Evolutionary conservation across 2,329 filamentous ascomycete species (phyloP).

Genomic region (Didymella keratinophila): DNA sequence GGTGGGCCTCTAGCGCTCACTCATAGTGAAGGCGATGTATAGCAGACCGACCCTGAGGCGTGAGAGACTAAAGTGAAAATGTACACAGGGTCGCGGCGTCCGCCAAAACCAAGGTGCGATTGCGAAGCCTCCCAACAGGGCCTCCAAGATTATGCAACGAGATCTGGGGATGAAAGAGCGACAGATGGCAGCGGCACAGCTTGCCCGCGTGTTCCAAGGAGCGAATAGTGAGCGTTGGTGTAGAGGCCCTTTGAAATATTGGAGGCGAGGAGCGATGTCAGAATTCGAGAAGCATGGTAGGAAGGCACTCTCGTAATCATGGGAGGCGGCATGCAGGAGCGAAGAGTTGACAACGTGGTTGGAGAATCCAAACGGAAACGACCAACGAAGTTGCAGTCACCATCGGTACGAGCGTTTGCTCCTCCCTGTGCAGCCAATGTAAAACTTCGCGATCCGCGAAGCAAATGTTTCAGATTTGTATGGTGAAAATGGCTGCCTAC

Average conservation of each 20-base stretch:
- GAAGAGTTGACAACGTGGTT: not conserved
- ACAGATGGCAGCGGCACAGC: not conserved
- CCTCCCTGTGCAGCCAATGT: not conserved
- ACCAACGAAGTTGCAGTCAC: conserved; percentile 6
- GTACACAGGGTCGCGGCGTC: not conserved
- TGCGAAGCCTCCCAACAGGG: not conserved
- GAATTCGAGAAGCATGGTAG: not conserved
- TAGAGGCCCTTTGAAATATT: not conserved
- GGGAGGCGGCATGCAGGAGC: not conserved
- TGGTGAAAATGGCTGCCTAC: not conserved
- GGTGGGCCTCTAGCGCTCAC: not conserved
- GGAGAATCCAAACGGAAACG: conserved; percentile 6
- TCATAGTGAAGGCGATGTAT: conserved; percentile 8
- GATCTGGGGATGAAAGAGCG: not conserved
- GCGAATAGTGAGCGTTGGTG: not conserved
- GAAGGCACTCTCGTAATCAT: not conserved
- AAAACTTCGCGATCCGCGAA: not conserved
- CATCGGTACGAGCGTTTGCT: not conserved
- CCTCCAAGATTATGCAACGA: not conserved
- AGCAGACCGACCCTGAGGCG: not conserved
- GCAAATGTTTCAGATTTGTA: not conserved
- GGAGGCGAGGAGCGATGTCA: not conserved
- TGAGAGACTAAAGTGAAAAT: conserved; percentile 4
- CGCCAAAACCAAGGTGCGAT: not conserved
- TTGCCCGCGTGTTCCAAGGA: not conserved